Base-by-base conservation (phyloP, 352 stramenopile species). In the Phytophthora colocasiae region DNA sequence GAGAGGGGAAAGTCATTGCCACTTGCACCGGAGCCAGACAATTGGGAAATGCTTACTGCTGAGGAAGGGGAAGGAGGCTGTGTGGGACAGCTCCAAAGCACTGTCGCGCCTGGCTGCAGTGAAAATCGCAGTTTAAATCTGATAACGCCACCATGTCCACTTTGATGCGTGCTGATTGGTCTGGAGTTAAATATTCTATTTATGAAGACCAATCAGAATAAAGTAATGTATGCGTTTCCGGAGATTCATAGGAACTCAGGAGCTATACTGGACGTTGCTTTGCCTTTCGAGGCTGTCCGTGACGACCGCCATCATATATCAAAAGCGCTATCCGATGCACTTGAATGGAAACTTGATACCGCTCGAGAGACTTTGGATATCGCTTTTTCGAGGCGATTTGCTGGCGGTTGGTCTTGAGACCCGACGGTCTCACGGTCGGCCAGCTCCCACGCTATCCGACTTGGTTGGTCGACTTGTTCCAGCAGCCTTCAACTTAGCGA, bases 91-190 rank as follows among this genome's bases (percentile, higher is more conserved):
- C 48, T 40, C 27, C n/a, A 27, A 22, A 62, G 38, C 17, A 24
- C 32, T 8, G 29, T 22, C 29, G 7, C 43, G 58, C 50, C 48
- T 51, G 58, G 50, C 58, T 58, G 46, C 45, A 10, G 11, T 46
- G 45, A 63, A 32, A 64, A 43, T 40, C 45, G 45, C 26, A 17
- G 11, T 43, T 38, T 45, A 26, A 14, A 48, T 58, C 44, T 67
- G 58, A 71, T 67, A 71, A 67, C 39, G 6, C 34, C 34, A 34
- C 7, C 47, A 44, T 66, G 55, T 51, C 63, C 63, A 71, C 56
- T 51, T 50, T 6, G 38, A 15, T 44, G 19, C 7, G 17, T 17
- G 45, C 2, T 32, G 53, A 69, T 68, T 68, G 60, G 60, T 17
- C 17, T 1, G 27, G 12, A 45, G 6, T 29, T n/a, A 2, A 51